A percentile compares a stretch with the other conserved stretches of the same genome.
Conservation (phyloP, 345 rosid species). For the Hibiscus syriacus region DNA sequence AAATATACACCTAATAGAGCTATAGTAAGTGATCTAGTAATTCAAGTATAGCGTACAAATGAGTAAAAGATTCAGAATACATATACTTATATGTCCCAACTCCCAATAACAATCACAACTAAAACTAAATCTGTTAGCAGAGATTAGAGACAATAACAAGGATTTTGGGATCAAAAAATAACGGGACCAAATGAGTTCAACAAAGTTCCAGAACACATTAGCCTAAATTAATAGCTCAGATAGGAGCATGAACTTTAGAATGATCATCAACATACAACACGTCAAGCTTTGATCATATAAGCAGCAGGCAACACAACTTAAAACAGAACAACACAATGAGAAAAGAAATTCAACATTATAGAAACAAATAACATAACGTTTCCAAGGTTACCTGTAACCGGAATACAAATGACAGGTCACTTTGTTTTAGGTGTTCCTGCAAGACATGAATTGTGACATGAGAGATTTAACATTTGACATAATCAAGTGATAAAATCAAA, state of each 20-base stretch:
- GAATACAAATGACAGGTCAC: conserved; percentile 87
- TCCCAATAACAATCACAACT: not conserved
- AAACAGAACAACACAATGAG: not conserved
- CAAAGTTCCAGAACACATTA: not conserved
- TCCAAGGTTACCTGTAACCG: conserved; percentile 69
- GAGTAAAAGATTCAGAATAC: not conserved
- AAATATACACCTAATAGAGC: not conserved
- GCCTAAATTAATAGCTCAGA: not conserved
- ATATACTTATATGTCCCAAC: not conserved
- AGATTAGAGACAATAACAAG: not conserved
- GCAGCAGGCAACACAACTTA: not conserved
- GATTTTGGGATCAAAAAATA: not conserved
- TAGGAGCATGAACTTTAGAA: not conserved
- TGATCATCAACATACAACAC: not conserved
- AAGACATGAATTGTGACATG: conserved; percentile 19
- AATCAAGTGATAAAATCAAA: not conserved
- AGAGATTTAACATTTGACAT: conserved; percentile 13
- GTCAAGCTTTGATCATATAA: not conserved
- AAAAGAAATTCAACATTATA: not conserved
- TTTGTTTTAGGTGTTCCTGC: conserved; percentile 89
- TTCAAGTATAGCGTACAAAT: not conserved
- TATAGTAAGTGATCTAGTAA: not conserved
- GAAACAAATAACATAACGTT: not conserved
- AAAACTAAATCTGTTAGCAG: not conserved
- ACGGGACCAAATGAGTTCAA: not conserved